These are phyloP conservation scores for Hippophae tibetana DNA, from an alignment of 306 rosid genomes.

Conservation along the genomic window DNA sequence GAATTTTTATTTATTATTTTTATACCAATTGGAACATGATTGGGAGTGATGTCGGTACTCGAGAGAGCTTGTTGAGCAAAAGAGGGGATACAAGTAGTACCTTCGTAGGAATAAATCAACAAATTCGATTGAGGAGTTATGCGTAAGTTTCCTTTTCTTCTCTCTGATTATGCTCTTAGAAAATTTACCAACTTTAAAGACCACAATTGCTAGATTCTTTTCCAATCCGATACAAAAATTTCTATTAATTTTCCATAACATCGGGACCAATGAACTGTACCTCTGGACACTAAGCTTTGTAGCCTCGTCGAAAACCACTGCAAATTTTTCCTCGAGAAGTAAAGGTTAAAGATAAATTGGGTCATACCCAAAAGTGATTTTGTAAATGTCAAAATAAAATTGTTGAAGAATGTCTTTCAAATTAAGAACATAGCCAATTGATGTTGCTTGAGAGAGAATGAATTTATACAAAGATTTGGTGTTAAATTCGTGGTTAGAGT, in stretches of 20 bases:
- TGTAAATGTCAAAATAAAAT: conserved; percentile 58
- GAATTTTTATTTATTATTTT: too few relatives aligned
- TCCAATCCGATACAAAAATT: conserved; percentile 36
- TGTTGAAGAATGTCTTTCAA: conserved; percentile 62
- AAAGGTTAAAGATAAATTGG: conserved; percentile 49
- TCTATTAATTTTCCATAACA: conserved; percentile 35
- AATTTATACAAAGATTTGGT: conserved; percentile 28
- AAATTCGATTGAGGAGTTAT: conserved; percentile 20
- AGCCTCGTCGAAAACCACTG: conserved; percentile 40
- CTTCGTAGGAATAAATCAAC: conserved; percentile 33
- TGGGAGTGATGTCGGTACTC: too few relatives aligned
- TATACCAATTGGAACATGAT: too few relatives aligned
- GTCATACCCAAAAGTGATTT: conserved; percentile 56
- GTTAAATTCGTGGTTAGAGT: conserved; percentile 23
- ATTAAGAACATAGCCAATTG: conserved; percentile 4
- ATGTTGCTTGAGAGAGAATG: conserved; percentile 21
- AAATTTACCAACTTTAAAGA: conserved; percentile 32
- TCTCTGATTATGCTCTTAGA: conserved; percentile 28
- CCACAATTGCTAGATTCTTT: conserved; percentile 12
- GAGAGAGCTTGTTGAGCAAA: too few relatives aligned
- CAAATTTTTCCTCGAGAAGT: conserved; percentile 34
- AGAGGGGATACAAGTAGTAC: too few relatives aligned
- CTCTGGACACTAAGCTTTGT: conserved; percentile 32
- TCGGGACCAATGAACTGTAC: background rate
- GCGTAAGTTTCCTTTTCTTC: conserved; percentile 31